A percentile compares a stretch with the other conserved stretches of the same genome.
Evolutionary conservation across 164 flowering plant genomes (phyloP).

Genomic region (Dillenia suffruticosa): DNA sequence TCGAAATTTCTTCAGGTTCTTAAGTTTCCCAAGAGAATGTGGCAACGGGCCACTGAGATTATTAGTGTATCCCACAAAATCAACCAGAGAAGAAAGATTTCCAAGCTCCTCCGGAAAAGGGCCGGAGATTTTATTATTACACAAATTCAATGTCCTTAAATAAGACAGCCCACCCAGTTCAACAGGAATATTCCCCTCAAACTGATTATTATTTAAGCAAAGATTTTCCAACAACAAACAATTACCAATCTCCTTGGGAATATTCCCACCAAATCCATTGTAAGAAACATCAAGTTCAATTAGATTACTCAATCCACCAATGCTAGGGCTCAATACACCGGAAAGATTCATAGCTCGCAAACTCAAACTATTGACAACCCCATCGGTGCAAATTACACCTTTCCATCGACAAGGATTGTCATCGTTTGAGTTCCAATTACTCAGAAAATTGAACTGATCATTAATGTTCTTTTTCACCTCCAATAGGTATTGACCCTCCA

Average conservation of each 20-base stretch:
- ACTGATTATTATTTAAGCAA: conserved; percentile 43
- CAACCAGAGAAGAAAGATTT: conserved; percentile 45
- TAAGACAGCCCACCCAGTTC: conserved; percentile 29
- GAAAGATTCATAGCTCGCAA: conserved; percentile 66
- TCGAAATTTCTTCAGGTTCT: conserved; percentile 56
- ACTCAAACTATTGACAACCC: conserved; percentile 52
- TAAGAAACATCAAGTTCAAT: conserved; percentile 48
- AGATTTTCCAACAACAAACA: conserved; percentile 50
- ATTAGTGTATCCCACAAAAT: conserved; percentile 74
- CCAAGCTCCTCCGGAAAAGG: conserved; percentile 72
- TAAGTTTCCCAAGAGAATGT: conserved; percentile 67
- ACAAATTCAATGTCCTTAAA: conserved; percentile 41
- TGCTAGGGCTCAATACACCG: conserved; percentile 56
- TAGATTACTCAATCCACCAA: conserved; percentile 52
- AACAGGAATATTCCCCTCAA: conserved; percentile 38
- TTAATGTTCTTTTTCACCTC: conserved; percentile 48
- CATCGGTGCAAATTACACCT: conserved; percentile 71
- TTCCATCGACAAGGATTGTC: conserved; percentile 73
- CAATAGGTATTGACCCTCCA: conserved; percentile 59
- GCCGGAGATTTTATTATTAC: conserved; percentile 73
- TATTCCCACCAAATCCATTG: conserved; percentile 50
- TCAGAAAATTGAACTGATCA: conserved; percentile 40
- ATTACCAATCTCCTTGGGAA: conserved; percentile 78
- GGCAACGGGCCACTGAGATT: conserved; percentile 74
- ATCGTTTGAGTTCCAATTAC: conserved; percentile 58